Base-by-base conservation (phyloP, 495 filamentous ascomycete species). In the Penicillium odoratum region DNA sequence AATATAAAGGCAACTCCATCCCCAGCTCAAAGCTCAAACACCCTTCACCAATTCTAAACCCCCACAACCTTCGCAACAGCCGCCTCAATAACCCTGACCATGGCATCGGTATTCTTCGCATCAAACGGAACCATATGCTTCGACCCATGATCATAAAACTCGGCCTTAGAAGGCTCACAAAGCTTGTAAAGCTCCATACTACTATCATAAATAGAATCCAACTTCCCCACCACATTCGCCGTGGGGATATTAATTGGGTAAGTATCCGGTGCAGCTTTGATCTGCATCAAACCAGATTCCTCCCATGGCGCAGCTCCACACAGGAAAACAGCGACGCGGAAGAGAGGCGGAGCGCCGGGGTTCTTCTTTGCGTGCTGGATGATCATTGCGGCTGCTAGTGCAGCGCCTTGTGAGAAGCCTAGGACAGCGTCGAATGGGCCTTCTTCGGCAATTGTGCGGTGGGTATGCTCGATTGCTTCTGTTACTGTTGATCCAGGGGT, bases 351-450 rank as follows among this genome's bases (percentile, higher is more conserved):
- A 1, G 59, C 54, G 1, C 31, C 56, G 5, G 70, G 67, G 43
- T 74, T 56, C 1, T 51, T 59, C 45, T 73, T 63, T n/a, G 63
- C 66, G 43, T 76, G 70, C 30, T 75, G 66, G 7, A 65, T 55
- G 18, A 81, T 60, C 21, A 79, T 55, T 2, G 65, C 62, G 5
- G 61, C 68, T 7, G 74, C 74, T 0, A 80, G 66, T 1, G 70
- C 73, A 4, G 67, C 76, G 33, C 77, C 77, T 45, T 80, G 75
- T 7, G 74, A 77, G 61, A 79, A 80, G 7, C 74, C 76, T 53
- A 80, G 71, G 7, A 80, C 69, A 3, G 61, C 77, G 33, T 80
- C 77, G 51, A 79, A 80, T n/a, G 77, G 77, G 7, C 75, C 75
- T 15, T 76, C 57, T 3, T 51, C 58, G 9, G 67, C 55, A 18